Evolutionary conservation across 345 rosid species (phyloP).

Genomic region (Mallotus nudiflorus): DNA sequence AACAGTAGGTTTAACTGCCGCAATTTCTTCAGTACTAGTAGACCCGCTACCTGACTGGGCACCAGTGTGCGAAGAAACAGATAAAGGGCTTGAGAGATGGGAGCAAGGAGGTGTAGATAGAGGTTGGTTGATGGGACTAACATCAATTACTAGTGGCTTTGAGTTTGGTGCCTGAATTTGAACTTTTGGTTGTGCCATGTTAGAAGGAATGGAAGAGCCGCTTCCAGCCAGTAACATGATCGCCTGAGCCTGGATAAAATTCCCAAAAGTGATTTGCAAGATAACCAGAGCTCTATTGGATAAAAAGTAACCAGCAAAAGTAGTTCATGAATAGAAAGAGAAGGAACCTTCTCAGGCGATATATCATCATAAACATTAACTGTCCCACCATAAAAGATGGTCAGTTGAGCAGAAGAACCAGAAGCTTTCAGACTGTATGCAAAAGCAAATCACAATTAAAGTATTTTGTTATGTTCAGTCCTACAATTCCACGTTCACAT

Average conservation of each 20-base stretch:
- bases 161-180: conserved; percentile 39
- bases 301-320: background rate
- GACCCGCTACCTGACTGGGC: conserved; percentile 47
- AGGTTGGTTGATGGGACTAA: conserved; percentile 28
- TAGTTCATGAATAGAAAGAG: conserved; percentile 6
- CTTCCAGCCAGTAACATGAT: conserved; percentile 81
- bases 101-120: conserved; percentile 37
- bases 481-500: background rate
- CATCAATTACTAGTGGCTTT: conserved; percentile 33
- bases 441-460: conserved; percentile 10
- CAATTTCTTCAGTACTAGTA: conserved; percentile 43
- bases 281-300: background rate
- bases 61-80: conserved; percentile 60
- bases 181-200: conserved; percentile 29
- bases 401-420: conserved; percentile 60
- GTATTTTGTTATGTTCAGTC: background rate
- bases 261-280: conserved; percentile 1
- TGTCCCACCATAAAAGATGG: conserved; percentile 78
- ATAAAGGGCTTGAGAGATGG: conserved; percentile 46
- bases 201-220: conserved; percentile 37
- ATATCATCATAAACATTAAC: conserved; percentile 72
- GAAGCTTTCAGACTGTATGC: conserved; percentile 46
- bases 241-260: conserved; percentile 69
- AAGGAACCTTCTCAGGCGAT: conserved; percentile 68
- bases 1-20: conserved; percentile 41